These are phyloP conservation scores for Penicillium occitanis DNA, from an alignment of 2,329 filamentous ascomycete species.

Conservation along the genomic window DNA sequence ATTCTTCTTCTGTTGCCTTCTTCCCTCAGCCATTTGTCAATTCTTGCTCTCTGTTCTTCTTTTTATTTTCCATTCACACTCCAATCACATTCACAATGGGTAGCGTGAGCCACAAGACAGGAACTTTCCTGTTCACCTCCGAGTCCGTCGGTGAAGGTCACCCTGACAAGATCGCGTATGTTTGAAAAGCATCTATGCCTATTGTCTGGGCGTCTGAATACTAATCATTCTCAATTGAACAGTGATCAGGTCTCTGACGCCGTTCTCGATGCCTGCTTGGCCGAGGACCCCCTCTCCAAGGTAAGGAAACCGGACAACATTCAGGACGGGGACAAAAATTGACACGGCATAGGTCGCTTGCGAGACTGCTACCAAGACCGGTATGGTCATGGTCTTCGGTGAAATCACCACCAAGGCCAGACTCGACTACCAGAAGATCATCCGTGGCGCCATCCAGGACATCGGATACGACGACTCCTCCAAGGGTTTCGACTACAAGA, in stretches of 20 bases:
- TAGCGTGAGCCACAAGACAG: slow-evolving; percentile 53
- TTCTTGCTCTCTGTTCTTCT: slow-evolving; percentile 24
- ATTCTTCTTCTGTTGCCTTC: slow-evolving; percentile 28
- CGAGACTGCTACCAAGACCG: slow-evolving; percentile 99
- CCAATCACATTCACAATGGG: slow-evolving; percentile 56
- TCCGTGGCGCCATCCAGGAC: slow-evolving; percentile 92
- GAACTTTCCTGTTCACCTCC: slow-evolving; percentile 85
- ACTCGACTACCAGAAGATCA: slow-evolving; percentile 97
- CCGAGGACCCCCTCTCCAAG: slow-evolving; percentile 95
- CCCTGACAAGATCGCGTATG: slow-evolving; percentile 87
- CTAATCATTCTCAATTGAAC: slow-evolving; percentile 18
- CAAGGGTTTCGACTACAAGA: slow-evolving; percentile 99
- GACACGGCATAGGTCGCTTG: slow-evolving; percentile 66
- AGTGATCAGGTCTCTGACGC: slow-evolving; percentile 97
- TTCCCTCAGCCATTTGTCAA: slow-evolving; percentile 23
- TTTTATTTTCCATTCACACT: slow-evolving; percentile 27
- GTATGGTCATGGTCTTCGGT: slow-evolving; percentile 98
- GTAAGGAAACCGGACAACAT: slow-evolving; percentile 38
- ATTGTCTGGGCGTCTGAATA: background rate
- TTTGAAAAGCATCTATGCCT: background rate
- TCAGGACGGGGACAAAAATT: background rate
- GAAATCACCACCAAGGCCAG: slow-evolving; percentile 97
- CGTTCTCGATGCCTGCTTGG: slow-evolving; percentile 95
- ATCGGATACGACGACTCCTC: slow-evolving; percentile 96
- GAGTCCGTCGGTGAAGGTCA: slow-evolving; percentile 89